phyloP scores from a whole-genome alignment of 2,329 filamentous ascomycete genomes.

The Chalaropsis ovoidea region DNA sequence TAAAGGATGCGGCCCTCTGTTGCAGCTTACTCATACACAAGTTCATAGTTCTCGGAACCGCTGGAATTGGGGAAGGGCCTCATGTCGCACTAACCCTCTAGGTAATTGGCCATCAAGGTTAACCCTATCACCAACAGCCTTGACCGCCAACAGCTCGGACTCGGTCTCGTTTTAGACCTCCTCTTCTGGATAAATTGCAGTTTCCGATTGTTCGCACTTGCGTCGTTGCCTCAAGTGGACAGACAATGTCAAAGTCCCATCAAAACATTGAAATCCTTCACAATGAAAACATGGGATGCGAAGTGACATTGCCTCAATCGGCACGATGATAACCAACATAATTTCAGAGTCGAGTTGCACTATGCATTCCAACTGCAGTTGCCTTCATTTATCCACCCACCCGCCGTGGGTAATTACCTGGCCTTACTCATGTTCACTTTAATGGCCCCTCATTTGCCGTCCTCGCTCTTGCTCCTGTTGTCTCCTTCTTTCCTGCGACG shows the following conservation, averaged over 20 bases:
- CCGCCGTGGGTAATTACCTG: not conserved
- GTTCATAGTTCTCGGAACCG: not conserved
- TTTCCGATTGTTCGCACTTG: not conserved
- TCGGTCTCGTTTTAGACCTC: not conserved
- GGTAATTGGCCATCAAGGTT: not conserved
- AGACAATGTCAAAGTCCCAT: not conserved
- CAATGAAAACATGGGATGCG: not conserved
- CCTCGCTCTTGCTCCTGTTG: not conserved
- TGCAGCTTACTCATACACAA: too few relatives aligned
- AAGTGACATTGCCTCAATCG: conserved; percentile 8
- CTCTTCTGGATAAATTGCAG: not conserved
- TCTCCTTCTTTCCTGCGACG: not conserved
- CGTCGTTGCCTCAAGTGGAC: not conserved
- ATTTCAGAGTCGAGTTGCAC: not conserved
- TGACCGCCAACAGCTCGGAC: conserved; percentile 7
- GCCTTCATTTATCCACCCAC: not conserved
- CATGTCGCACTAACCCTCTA: not conserved
- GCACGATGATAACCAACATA: not conserved
- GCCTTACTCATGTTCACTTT: not conserved
- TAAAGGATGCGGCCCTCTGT: not conserved
- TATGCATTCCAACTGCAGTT: not conserved
- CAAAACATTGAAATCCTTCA: not conserved
- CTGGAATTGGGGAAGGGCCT: too few relatives aligned
- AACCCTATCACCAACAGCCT: not conserved
- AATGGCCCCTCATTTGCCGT: not conserved